These are phyloP conservation scores for Clohesyomyces aquaticus DNA, from an alignment of 495 filamentous ascomycete genomes.

Conservation along the genomic window DNA sequence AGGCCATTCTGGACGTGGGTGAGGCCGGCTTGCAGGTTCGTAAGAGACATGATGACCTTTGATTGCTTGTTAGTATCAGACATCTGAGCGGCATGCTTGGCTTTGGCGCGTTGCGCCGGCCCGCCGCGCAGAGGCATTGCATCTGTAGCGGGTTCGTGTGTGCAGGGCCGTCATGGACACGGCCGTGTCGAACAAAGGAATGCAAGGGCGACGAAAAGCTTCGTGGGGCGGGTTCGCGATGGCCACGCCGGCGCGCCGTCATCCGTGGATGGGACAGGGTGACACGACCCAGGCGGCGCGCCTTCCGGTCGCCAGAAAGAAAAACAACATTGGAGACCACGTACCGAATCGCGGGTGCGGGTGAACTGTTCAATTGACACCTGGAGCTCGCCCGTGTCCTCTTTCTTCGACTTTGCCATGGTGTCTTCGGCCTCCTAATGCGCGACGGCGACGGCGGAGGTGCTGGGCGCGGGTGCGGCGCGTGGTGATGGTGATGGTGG, in stretches of 20 bases:
- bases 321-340: constrained; percentile 40
- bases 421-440: constrained; percentile 50
- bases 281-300: constrained; percentile 3
- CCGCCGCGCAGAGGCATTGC: constrained; percentile 1
- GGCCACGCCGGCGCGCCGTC: neutral
- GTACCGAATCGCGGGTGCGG: constrained; percentile 67
- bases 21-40: constrained; percentile 73
- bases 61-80: constrained; percentile 1
- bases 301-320: constrained; percentile 13
- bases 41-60: constrained; percentile 73
- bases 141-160: constrained; percentile 6
- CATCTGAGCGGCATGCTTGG: neutral
- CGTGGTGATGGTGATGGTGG: constrained; percentile 7
- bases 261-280: neutral
- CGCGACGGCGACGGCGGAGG: constrained; percentile 20
- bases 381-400: constrained; percentile 45
- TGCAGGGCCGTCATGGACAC: neutral
- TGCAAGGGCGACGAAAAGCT: neutral
- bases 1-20: constrained; percentile 44
- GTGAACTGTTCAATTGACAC: constrained; percentile 66
- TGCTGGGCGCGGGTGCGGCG: no score
- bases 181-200: neutral
- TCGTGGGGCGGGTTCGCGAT: neutral
- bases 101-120: neutral
- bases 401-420: constrained; percentile 55